Evolutionary conservation across 768 basidiomycete species (phyloP), one percentile per base, ranked within the genome.

Genomic region (Tulasnella sp.): DNA sequence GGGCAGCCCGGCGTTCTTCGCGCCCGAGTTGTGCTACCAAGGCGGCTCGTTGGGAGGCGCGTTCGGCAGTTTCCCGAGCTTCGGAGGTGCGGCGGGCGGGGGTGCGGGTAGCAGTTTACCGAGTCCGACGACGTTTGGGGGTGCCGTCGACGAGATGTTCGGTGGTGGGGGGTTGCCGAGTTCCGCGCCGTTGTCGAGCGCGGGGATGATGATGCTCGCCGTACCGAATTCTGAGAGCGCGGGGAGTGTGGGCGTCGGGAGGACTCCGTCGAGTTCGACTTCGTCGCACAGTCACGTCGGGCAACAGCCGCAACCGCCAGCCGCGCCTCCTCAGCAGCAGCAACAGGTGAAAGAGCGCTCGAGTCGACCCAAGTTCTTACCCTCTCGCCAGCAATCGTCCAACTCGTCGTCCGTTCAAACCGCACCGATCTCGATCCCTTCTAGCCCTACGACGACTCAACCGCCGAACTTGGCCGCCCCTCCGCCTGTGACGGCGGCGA

Each of bases 1-100:
- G 0, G 97, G 97, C 16, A 95, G 93, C 1, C 97, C 97, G 3
- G 89, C 94, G 8, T 99, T 98, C 83, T 88, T 97, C 47, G 96
- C 97, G 2, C 97, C 97, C 26, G 97, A 99, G 81, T 88, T 98
- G 74, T 88, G 97, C 59, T 89, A 85, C 77, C 91, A 93, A 40
- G 81, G 80, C 39, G 78, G 78, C 14, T 7, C 8, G 16, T 7
- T 7, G 1, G 16, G 26, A 22, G 26, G 52, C 14, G 52, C 5
- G 47, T 77, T 76, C 75, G 69, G 76, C 42, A 72, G 77, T 44
- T 74, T 70, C 36, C 73, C 78, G 44, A 35, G 76, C 69, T 40
- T 77, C 76, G 5, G 73, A 74, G 12, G 75, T 69, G n/a, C 77
- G 77, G 26, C 65, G 77, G n/a, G n/a, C n/a, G n/a, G n/a, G n/a